phyloP scores from a whole-genome alignment of 805 yeast species.

The Cyberlindnera maritima region DNA sequence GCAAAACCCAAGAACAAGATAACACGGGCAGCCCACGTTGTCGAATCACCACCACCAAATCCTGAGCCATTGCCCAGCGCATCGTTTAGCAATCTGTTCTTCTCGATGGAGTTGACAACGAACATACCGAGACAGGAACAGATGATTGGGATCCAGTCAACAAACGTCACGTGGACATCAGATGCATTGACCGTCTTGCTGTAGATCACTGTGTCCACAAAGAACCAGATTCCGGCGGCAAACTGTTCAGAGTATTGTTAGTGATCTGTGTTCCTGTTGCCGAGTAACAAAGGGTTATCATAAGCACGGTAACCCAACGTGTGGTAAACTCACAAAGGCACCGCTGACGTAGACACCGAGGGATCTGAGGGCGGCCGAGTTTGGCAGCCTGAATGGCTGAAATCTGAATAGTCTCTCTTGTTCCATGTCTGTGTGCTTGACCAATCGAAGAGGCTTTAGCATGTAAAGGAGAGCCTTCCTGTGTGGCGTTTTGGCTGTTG shows the following conservation, averaged over 20 bases:
- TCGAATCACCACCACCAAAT: slow-evolving; percentile 40
- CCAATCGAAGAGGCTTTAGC: slow-evolving; percentile 13
- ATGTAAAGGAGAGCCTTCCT: neutral
- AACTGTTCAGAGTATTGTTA: slow-evolving; percentile 35
- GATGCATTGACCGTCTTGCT: slow-evolving; percentile 85
- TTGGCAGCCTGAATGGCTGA: slow-evolving; percentile 62
- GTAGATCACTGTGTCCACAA: slow-evolving; percentile 85
- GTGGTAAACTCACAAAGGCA: slow-evolving; percentile 37
- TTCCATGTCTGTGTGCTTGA: slow-evolving; percentile 26
- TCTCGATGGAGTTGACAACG: slow-evolving; percentile 51
- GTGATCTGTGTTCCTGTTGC: neutral
- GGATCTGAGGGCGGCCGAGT: slow-evolving; percentile 66
- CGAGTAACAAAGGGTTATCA: no score
- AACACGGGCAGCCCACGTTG: slow-evolving; percentile 92
- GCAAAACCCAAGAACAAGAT: slow-evolving; percentile 91
- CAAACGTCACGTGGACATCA: slow-evolving; percentile 79
- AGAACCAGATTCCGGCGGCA: slow-evolving; percentile 85
- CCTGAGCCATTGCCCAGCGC: slow-evolving; percentile 32
- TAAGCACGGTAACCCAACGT: no score
- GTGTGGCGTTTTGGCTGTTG: neutral
- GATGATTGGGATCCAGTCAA: slow-evolving; percentile 94
- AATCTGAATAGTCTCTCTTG: slow-evolving; percentile 61
- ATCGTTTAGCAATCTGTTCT: slow-evolving; percentile 37
- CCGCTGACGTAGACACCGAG: slow-evolving; percentile 78
- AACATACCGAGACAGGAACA: slow-evolving; percentile 90